Base-by-base conservation (phyloP, 805 yeast genomes). In the Zygosaccharomyces bisporus region DNA sequence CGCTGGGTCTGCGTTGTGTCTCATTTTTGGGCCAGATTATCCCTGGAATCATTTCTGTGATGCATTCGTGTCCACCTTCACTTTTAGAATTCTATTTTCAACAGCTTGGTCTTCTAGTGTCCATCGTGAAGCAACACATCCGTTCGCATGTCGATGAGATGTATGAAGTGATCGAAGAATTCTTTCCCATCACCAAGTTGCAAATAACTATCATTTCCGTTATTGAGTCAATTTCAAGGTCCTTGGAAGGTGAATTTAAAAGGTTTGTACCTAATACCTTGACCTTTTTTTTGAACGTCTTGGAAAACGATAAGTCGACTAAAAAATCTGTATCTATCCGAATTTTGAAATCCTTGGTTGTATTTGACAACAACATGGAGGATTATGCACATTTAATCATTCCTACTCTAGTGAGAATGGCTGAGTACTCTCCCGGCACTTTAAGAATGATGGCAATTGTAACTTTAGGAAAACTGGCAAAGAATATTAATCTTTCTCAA, bases 241-340 rank as follows among this genome's bases (percentile, higher is more conserved):
- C 97, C 0, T 69, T 93, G 39, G 95, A 88, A 45, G 95, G 95
- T 6, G 99, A 93, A 58, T 93, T 93, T 69, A 93, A 88, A 55
- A 73, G 82, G 62, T 83, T 83, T 58, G 70, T 93, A 47, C 86
- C 96, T 1, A 80, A 80, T 19, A 78, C 93, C 1, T 72, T 93
- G 33, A 86, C 93, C 0, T 68, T 86, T 33, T 72, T 93, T 57
- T 69, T 93, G 34, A 81, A 82, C 39, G 83, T 87, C 4, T 70
- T 93, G 39, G 95, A 86, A 43, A 79, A 78, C 41, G 93, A 83
- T 47, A 80, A 75, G 46, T 74, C 87, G 0, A 72, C 74, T 1
- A 79, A 79, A 25, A 70, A 77, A 27, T 74, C 75, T 27, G 79
- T 86, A 0, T 76, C 91, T 0, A 67, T 83, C 21, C 81, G 86